Evolutionary conservation across 352 stramenopile species (phyloP).

Genomic region (Achlya hypogyna): DNA sequence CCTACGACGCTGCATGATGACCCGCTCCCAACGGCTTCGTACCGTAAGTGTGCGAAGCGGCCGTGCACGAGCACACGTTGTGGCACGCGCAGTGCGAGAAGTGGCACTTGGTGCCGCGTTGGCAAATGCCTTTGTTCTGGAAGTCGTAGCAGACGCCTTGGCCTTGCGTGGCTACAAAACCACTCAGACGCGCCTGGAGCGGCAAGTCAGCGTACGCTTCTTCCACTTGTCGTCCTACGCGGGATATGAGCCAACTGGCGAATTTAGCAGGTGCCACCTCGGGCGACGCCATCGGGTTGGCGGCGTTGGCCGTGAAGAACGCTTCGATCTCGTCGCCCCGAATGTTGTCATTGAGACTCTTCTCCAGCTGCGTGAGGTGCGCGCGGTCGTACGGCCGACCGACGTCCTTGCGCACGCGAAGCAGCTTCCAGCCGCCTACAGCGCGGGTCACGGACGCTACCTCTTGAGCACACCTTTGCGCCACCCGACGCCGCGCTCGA

Average conservation of each 20-base stretch:
- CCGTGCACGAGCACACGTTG: conserved; percentile 73
- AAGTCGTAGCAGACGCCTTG: conserved; percentile 84
- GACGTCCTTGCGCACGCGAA: conserved; percentile 55
- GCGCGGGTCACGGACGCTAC: background rate
- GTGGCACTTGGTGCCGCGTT: conserved; percentile 74
- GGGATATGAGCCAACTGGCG: background rate
- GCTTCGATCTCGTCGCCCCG: conserved; percentile 71
- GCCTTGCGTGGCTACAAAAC: conserved; percentile 24
- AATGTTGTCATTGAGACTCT: conserved; percentile 64
- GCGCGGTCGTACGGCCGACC: conserved; percentile 52
- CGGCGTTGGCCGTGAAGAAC: conserved; percentile 60
- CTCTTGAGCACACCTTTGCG: conserved; percentile 42
- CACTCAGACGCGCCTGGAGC: too few species aligned
- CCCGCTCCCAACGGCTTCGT: conserved; percentile 35
- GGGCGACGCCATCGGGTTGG: conserved; percentile 37
- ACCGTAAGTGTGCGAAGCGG: conserved; percentile 80
- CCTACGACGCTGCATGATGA: conserved; percentile 26
- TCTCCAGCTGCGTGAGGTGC: conserved; percentile 52
- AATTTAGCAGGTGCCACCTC: too few species aligned
- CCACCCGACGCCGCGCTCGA: conserved; percentile 58
- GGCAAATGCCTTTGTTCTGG: conserved; percentile 81
- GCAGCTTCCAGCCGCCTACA: conserved; percentile 65
- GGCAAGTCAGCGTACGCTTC: background rate
- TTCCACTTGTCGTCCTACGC: background rate
- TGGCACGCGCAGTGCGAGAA: conserved; percentile 85